These are phyloP conservation scores for Mycosarcoma mackinlayi DNA, from an alignment of 1,284 basidiomycete genomes.

Conservation along the genomic window DNA sequence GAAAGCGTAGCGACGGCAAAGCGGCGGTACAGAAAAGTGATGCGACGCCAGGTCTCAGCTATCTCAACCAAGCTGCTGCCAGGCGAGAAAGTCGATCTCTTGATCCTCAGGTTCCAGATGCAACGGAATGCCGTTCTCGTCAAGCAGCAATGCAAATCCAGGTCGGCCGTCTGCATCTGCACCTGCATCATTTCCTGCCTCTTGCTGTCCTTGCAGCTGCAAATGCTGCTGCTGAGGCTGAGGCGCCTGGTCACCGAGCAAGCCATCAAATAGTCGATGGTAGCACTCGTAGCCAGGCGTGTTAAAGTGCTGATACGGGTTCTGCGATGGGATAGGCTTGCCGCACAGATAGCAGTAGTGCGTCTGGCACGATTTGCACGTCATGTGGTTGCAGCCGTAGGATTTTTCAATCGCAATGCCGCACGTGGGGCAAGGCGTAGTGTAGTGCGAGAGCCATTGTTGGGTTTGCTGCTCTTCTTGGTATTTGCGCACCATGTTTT, in stretches of 20 bases:
- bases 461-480: slow-evolving; percentile 47
- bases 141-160: slow-evolving; percentile 24
- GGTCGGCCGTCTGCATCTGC: slow-evolving; percentile 9
- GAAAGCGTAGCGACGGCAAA: slow-evolving; percentile 2
- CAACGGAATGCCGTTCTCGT: slow-evolving; percentile 34
- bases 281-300: slow-evolving; percentile 38
- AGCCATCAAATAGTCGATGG: slow-evolving; percentile 39
- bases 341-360: slow-evolving; percentile 56
- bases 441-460: slow-evolving; percentile 35
- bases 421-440: slow-evolving; percentile 51
- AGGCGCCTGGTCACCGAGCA: slow-evolving; percentile 33
- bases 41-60: too few species aligned
- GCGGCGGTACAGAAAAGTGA: too few species aligned
- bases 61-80: slow-evolving; percentile 30
- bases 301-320: slow-evolving; percentile 52
- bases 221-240: slow-evolving; percentile 5
- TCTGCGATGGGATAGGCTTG: slow-evolving; percentile 33
- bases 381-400: slow-evolving; percentile 57
- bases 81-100: slow-evolving; percentile 32
- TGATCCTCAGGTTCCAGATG: slow-evolving; percentile 29
- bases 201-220: not conserved
- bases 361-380: slow-evolving; percentile 46
- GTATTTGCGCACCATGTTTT: slow-evolving; percentile 39
- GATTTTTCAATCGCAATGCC: slow-evolving; percentile 45
- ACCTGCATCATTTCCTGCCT: not conserved